Evolutionary conservation across 768 basidiomycete genomes (phyloP), one percentile per base, ranked within the genome.

Genomic region (Tubosaeta brunneosetosa): DNA sequence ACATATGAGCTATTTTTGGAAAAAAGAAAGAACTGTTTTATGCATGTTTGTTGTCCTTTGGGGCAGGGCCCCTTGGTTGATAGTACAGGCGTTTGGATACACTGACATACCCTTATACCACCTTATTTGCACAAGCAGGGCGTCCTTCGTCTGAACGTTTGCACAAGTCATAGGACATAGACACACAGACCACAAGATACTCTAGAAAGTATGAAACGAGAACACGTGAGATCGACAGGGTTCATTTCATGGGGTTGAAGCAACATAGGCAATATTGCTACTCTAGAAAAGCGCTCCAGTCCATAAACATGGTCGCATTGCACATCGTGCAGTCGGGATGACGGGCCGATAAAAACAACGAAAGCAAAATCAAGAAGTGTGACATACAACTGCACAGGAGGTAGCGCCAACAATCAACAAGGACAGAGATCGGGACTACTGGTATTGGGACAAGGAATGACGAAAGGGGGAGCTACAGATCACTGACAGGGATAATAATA

Each of bases 401-500:
- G 63, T 57, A 58, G 55, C 48, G 51, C 36, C 47, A 53, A 57
- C 47, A 47, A 22, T 47, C 27, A 22, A 25, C 38, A 43, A 43
- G 37, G 57, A 38, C 25, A 45, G 41, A 43, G 43, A 17, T 51
- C 37, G 51, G 47, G 44, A 49, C 49, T 53, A 52, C 34, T 61
- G 59, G 61, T 60, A 61, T 58, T 48, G 51, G 56, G 47, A 50
- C 47, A 43, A 32, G 32, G 51, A 31, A 41, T 40, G 50, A 27
- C 27, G 40, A 53, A 44, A 34, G 53, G 53, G 36, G 47, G 47
- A 36, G 54, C 52, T 70, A 68, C 67, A 68, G 53, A 47, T 60
- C 55, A 49, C 56, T 54, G 66, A 63, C 52, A 46, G 42, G 57
- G 68, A 70, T 70, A 68, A 70, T 68, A 50, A 70, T 66, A 70